Base-by-base conservation (phyloP, 768 basidiomycete species). In the Trichaptum fuscoviolaceum region DNA sequence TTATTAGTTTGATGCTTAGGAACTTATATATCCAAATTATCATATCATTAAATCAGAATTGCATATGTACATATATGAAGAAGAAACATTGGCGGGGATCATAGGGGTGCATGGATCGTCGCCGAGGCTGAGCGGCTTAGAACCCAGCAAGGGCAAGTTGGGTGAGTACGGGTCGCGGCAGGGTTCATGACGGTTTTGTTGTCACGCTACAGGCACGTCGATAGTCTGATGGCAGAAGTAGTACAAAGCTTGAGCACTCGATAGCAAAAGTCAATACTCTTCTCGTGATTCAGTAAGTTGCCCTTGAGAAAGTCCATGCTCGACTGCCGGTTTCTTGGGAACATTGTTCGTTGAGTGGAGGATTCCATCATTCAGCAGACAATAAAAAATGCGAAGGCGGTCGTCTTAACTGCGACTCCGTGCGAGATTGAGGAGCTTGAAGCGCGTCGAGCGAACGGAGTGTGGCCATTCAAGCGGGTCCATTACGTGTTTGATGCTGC, bases 231-330 rank as follows among this genome's bases (percentile, higher is more conserved):
- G 59, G 30, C 23, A 68, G 63, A 64, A 66, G 36, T 68, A 58
- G 72, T 70, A 67, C 26, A 58, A 24, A 64, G 63, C 20, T 2
- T 69, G 66, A 64, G 66, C 67, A 59, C 65, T 67, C 24, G 35
- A 18, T 36, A 25, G 3, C 35, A 65, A 12, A 35, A 83, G 65
- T 83, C 80, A 72, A 92, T 86, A 64, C 80, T 80, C 63, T 86
- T 82, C 65, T 81, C 72, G 67, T 85, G 78, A 63, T 75, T 76
- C 57, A 77, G 79, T 63, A 81, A 81, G 34, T 82, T 75, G 12
- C 75, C 75, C 67, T 83, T 84, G 77, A 94, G 85, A 69, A 92
- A 93, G 73, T 94, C 92, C 92, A 93, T 93, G 74, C 91, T 92
- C 25, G 91, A 91, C 78, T 92, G 91, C 66, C 89, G 82, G 76